A percentile compares a stretch with the other conserved stretches of the same genome.
Evolutionary conservation across 305 asterid species (phyloP).

Genomic region (Plantago coronopus): DNA sequence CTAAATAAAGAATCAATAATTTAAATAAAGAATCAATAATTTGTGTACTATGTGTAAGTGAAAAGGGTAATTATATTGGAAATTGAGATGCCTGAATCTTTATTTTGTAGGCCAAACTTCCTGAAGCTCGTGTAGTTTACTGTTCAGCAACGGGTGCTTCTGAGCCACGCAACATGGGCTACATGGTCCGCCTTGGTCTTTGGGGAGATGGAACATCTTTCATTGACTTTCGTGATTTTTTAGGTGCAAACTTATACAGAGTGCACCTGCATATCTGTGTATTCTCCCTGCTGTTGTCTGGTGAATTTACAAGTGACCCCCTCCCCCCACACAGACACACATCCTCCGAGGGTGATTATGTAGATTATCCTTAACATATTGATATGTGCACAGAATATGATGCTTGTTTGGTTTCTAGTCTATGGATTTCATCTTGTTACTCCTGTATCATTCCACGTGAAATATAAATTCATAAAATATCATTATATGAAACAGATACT

Average conservation of each 20-base stretch:
- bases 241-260: constrained; percentile 45
- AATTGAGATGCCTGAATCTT: too few species aligned
- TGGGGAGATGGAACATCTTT: constrained; percentile 99
- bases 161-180: constrained; percentile 98
- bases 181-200: constrained; percentile 99
- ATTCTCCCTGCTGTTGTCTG: background rate
- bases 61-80: too few species aligned
- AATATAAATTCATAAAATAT: background rate
- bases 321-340: too few species aligned
- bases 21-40: too few species aligned
- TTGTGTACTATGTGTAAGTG: too few species aligned
- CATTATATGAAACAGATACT: background rate
- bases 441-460: too few species aligned
- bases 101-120: constrained; percentile 83
- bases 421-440: background rate
- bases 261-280: constrained; percentile 4
- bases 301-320: too few species aligned
- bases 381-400: background rate
- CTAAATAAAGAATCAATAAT: too few species aligned
- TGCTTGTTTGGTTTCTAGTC: too few species aligned
- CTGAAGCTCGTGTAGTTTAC: constrained; percentile 89
- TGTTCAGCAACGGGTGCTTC: constrained; percentile 99
- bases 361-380: too few species aligned
- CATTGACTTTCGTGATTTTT: constrained; percentile 64
- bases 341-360: too few species aligned